These are phyloP conservation scores for Aspergillus fumigatiaffinis DNA, from an alignment of 2,329 filamentous ascomycete species.

Conservation along the genomic window DNA sequence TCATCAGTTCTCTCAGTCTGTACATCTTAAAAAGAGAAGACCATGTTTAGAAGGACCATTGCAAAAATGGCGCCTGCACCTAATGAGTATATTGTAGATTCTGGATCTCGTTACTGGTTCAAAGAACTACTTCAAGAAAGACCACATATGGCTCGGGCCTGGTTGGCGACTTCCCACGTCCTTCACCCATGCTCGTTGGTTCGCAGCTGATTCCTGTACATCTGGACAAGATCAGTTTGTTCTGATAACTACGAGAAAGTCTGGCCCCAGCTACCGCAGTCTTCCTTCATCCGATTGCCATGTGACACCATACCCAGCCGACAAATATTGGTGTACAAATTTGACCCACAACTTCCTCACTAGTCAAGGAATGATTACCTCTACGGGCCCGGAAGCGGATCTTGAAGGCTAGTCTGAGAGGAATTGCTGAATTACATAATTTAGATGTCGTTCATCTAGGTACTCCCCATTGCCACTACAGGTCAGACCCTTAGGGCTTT, in stretches of 20 bases:
- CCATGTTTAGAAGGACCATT: not conserved
- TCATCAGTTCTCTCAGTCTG: no score
- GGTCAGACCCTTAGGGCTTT: not conserved
- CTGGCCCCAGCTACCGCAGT: constrained; percentile 25
- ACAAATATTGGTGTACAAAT: constrained; percentile 45
- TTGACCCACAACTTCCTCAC: constrained; percentile 42
- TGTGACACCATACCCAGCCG: constrained; percentile 42
- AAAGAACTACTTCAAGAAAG: constrained; percentile 32
- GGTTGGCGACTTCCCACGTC: constrained; percentile 26
- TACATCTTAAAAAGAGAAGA: not conserved
- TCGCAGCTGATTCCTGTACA: constrained; percentile 6
- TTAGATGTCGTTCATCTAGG: constrained; percentile 30
- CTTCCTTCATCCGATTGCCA: constrained; percentile 36
- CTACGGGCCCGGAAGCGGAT: constrained; percentile 39
- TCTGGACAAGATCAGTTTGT: constrained; percentile 19
- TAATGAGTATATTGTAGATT: constrained; percentile 9
- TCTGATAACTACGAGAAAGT: constrained; percentile 17
- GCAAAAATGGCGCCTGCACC: not conserved
- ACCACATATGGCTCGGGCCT: constrained; percentile 28
- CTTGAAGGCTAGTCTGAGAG: constrained; percentile 41
- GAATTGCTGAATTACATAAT: constrained; percentile 32
- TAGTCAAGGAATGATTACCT: constrained; percentile 40
- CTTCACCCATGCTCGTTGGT: constrained; percentile 1
- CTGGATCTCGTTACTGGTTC: constrained; percentile 29
- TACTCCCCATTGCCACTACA: constrained; percentile 7